A percentile compares a stretch with the other conserved stretches of the same genome.
Conservation (phyloP, 2,329 filamentous ascomycete genomes). For the Aplosporella prunicola region DNA sequence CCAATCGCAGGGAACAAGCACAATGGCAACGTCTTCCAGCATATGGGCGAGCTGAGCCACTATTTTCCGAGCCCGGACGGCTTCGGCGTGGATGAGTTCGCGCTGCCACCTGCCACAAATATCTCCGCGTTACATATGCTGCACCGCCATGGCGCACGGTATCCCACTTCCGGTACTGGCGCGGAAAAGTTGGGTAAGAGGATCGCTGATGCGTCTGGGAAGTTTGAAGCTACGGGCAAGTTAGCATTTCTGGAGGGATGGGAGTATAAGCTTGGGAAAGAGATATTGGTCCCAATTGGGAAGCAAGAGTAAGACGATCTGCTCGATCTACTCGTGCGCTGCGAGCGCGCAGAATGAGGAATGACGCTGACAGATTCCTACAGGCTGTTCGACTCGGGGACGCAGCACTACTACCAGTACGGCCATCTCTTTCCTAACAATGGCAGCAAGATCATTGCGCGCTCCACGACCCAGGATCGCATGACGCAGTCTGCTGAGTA, state of each 20-base stretch:
- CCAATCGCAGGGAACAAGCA: slow-evolving; percentile 52
- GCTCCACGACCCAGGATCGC: slow-evolving; percentile 66
- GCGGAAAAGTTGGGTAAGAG: slow-evolving; percentile 49
- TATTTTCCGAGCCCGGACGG: slow-evolving; percentile 59
- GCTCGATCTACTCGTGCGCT: neutral
- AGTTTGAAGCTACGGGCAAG: slow-evolving; percentile 47
- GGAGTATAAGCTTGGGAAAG: slow-evolving; percentile 58
- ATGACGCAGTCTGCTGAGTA: slow-evolving; percentile 72
- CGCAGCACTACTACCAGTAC: slow-evolving; percentile 65
- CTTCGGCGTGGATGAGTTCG: slow-evolving; percentile 65
- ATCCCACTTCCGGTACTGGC: slow-evolving; percentile 54
- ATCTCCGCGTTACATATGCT: slow-evolving; percentile 65
- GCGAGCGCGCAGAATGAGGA: neutral
- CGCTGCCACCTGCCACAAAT: slow-evolving; percentile 55
- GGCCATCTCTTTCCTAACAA: slow-evolving; percentile 58
- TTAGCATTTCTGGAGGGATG: slow-evolving; percentile 60
- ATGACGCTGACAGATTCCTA: no score
- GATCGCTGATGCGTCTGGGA: slow-evolving; percentile 45
- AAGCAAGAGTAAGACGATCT: slow-evolving; percentile 47
- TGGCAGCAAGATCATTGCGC: slow-evolving; percentile 60
- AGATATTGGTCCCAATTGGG: slow-evolving; percentile 64
- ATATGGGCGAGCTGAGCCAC: slow-evolving; percentile 60
- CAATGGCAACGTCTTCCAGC: slow-evolving; percentile 58
- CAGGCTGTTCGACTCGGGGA: slow-evolving; percentile 55
- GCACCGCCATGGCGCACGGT: slow-evolving; percentile 63